Evolutionary conservation across 2,329 filamentous ascomycete species (phyloP).

Genomic region (Cyphellophora attinorum): DNA sequence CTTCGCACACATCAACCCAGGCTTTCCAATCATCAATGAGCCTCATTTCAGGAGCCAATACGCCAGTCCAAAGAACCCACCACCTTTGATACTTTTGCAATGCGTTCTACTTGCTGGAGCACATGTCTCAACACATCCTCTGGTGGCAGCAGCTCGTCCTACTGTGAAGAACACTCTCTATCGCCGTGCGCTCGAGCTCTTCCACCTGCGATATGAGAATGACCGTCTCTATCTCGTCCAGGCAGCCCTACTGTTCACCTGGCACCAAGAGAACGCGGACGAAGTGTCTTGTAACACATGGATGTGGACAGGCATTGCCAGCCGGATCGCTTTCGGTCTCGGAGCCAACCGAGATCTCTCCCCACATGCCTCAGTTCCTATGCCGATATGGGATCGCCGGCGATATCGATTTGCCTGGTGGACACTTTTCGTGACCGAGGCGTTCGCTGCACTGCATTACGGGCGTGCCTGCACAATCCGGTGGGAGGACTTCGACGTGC

Average conservation of each 20-base stretch:
- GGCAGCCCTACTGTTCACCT: constrained; percentile 21
- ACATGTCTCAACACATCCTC: constrained; percentile 18
- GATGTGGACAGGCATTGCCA: constrained; percentile 21
- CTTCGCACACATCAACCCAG: constrained; percentile 41
- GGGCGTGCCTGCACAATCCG: constrained; percentile 5
- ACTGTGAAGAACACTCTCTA: constrained; percentile 19
- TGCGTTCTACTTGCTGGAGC: constrained; percentile 21
- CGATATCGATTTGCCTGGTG: constrained; percentile 5
- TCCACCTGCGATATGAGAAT: constrained; percentile 21
- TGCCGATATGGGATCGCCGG: constrained; percentile 24
- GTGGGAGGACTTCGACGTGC: constrained; percentile 6
- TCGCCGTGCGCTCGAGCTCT: constrained; percentile 19
- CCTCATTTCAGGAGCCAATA: constrained; percentile 43
- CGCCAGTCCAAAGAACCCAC: constrained; percentile 32
- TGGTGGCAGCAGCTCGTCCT: constrained; percentile 15
- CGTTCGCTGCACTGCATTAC: constrained; percentile 2
- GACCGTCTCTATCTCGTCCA: constrained; percentile 20
- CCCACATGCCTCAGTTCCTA: neutral
- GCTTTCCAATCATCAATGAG: constrained; percentile 44
- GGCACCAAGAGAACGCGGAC: constrained; percentile 19
- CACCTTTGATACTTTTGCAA: constrained; percentile 22
- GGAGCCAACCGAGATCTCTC: constrained; percentile 17
- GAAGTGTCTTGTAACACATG: constrained; percentile 17
- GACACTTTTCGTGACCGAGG: constrained; percentile 4
- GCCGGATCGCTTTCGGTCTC: constrained; percentile 21